Conservation (phyloP, 805 yeast genomes). For the Hemisphaericaspora nanyangensis region DNA sequence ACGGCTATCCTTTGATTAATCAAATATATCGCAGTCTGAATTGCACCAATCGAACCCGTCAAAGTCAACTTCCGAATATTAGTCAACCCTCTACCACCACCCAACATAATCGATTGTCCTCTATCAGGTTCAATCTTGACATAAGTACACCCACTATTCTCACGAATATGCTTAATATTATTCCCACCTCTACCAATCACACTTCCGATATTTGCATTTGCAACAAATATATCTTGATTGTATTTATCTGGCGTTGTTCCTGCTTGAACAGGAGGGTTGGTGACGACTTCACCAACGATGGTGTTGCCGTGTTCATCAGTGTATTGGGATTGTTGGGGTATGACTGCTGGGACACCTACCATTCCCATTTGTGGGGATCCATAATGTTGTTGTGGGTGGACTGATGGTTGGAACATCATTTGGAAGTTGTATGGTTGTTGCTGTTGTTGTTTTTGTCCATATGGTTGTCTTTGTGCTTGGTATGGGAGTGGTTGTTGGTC, state of each 20-base stretch:
- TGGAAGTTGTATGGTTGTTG: constrained; percentile 33
- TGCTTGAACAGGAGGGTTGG: constrained; percentile 33
- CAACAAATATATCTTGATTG: constrained; percentile 70
- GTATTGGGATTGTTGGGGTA: constrained; percentile 31
- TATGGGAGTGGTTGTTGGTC: not conserved
- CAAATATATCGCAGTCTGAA: constrained; percentile 68
- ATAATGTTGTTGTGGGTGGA: constrained; percentile 27
- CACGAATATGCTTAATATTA: constrained; percentile 72
- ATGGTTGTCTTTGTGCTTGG: constrained; percentile 2
- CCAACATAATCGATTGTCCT: constrained; percentile 46
- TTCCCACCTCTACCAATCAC: constrained; percentile 86
- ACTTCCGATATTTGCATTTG: constrained; percentile 75
- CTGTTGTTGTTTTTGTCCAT: constrained; percentile 13
- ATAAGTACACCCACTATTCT: constrained; percentile 65
- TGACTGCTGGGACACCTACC: constrained; percentile 3
- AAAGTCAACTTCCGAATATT: constrained; percentile 57
- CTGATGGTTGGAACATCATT: constrained; percentile 38
- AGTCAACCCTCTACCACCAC: constrained; percentile 41
- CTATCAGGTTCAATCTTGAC: constrained; percentile 66
- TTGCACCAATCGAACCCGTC: constrained; percentile 62
- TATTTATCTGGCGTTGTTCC: constrained; percentile 43
- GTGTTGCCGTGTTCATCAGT: constrained; percentile 44
- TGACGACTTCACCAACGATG: constrained; percentile 41
- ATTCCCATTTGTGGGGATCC: not conserved
- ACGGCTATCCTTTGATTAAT: constrained; percentile 69